Conservation (phyloP, 2,329 filamentous ascomycete species). For the Exophiala sideris region DNA sequence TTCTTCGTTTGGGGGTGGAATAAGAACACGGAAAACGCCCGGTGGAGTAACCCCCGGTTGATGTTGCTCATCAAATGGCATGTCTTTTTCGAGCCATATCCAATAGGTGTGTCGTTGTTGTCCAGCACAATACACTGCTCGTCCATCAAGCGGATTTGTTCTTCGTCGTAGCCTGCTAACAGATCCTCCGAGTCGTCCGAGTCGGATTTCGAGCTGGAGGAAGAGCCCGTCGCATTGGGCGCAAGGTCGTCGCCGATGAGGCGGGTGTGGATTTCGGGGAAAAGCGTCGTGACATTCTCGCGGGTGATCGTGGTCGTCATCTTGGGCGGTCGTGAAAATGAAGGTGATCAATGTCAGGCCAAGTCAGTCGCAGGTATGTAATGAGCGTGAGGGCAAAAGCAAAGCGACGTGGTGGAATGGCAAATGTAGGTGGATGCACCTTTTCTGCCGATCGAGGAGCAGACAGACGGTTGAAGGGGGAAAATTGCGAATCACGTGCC, state of each 20-base stretch:
- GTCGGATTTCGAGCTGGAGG: slow-evolving; percentile 48
- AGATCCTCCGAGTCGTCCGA: slow-evolving; percentile 83
- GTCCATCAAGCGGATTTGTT: slow-evolving; percentile 97
- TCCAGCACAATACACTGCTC: slow-evolving; percentile 97
- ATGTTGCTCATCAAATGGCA: slow-evolving; percentile 99
- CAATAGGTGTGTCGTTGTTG: slow-evolving; percentile 86
- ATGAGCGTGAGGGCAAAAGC: not conserved
- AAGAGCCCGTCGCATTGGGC: slow-evolving; percentile 51
- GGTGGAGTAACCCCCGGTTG: slow-evolving; percentile 89
- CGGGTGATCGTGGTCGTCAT: slow-evolving; percentile 64
- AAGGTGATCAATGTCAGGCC: not conserved
- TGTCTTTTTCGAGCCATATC: slow-evolving; percentile 95
- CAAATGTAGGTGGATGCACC: too few species aligned
- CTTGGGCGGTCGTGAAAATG: not conserved
- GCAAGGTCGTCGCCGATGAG: slow-evolving; percentile 49
- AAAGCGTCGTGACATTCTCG: slow-evolving; percentile 79
- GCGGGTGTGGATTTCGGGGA: slow-evolving; percentile 70
- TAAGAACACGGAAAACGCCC: slow-evolving; percentile 95
- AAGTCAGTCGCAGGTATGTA: not conserved
- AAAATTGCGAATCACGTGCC: slow-evolving; percentile 10
- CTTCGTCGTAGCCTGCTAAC: slow-evolving; percentile 88
- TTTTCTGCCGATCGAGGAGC: not conserved
- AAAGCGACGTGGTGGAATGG: too few species aligned
- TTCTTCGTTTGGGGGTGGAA: slow-evolving; percentile 86
- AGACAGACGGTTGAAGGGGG: not conserved